These are phyloP conservation scores for Paecilomyces dactylethromorphus DNA, from an alignment of 2,329 filamentous ascomycete genomes.

Conservation along the genomic window DNA sequence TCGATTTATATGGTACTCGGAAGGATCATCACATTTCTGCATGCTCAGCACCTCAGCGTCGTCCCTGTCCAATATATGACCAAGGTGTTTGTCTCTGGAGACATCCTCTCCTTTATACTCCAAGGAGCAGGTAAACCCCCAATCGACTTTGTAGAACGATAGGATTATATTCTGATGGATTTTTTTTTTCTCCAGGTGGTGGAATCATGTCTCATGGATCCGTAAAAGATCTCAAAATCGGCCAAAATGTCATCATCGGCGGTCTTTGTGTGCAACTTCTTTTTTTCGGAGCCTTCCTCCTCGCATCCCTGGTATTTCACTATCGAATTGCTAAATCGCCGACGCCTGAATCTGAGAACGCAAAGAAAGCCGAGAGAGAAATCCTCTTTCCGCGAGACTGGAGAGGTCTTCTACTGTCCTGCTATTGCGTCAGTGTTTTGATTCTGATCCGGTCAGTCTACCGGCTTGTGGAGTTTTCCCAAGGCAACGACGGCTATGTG, in stretches of 20 bases:
- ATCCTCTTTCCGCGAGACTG: neutral
- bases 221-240: constrained; percentile 1
- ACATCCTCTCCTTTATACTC: constrained; percentile 12
- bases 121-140: constrained; percentile 8
- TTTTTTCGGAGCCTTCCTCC: constrained; percentile 12
- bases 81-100: constrained; percentile 12
- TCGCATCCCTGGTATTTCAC: constrained; percentile 10
- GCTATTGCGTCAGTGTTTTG: constrained; percentile 7
- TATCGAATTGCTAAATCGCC: constrained; percentile 7
- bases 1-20: constrained; percentile 13
- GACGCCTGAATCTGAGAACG: constrained; percentile 3
- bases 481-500: constrained; percentile 11
- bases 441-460: constrained; percentile 14
- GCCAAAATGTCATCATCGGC: constrained; percentile 10
- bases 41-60: constrained; percentile 8
- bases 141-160: neutral
- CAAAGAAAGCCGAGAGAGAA: neutral
- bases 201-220: constrained; percentile 10
- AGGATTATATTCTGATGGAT: neutral
- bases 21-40: constrained; percentile 8
- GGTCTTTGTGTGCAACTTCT: constrained; percentile 13
- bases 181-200: constrained; percentile 8
- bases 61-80: constrained; percentile 10
- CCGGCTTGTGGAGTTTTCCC: constrained; percentile 12
- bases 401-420: neutral